A percentile compares a stretch with the other conserved stretches of the same genome.
phyloP scores from a whole-genome alignment of 2,329 filamentous ascomycete species.

The Aspergillus sp. region DNA sequence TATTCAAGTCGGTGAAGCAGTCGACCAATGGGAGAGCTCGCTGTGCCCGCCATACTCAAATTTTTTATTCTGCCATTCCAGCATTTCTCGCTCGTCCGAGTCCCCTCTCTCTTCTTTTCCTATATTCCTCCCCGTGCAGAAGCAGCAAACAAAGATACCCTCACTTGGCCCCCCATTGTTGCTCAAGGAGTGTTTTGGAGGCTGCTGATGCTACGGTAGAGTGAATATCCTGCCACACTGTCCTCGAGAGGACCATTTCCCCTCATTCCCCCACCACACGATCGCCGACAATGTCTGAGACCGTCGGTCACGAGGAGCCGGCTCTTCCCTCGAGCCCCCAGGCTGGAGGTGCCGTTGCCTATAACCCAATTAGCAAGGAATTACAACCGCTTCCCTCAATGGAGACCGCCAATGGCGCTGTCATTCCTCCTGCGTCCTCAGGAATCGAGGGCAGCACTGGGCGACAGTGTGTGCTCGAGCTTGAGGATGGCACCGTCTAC shows the following conservation, averaged over 20 bases:
- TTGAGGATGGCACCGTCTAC: slow-evolving; percentile 87
- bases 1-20: slow-evolving; percentile 21
- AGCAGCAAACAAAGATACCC: slow-evolving; percentile 24
- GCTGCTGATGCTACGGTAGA: slow-evolving; percentile 42
- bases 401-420: slow-evolving; percentile 31
- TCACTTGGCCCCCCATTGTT: slow-evolving; percentile 15
- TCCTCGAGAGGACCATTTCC: slow-evolving; percentile 40
- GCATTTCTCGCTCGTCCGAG: slow-evolving; percentile 20
- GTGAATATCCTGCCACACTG: slow-evolving; percentile 30
- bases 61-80: slow-evolving; percentile 24
- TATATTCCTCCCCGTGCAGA: slow-evolving; percentile 30
- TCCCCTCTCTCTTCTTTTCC: slow-evolving; percentile 20
- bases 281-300: slow-evolving; percentile 31
- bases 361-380: slow-evolving; percentile 34
- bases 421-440: slow-evolving; percentile 61
- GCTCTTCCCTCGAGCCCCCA: slow-evolving; percentile 41
- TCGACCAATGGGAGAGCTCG: slow-evolving; percentile 24
- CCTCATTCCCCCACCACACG: slow-evolving; percentile 22
- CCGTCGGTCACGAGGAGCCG: slow-evolving; percentile 30
- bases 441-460: slow-evolving; percentile 55
- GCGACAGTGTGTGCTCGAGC: slow-evolving; percentile 79
- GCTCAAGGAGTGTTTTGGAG: slow-evolving; percentile 26
- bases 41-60: slow-evolving; percentile 24
- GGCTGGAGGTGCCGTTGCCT: slow-evolving; percentile 41
- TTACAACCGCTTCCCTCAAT: slow-evolving; percentile 31